Percentiles rank a stretch among this genome's conserved stretches.
These are phyloP conservation scores for Hamamelis virginiana DNA, from an alignment of 164 flowering plant genomes.

Conservation along the genomic window DNA sequence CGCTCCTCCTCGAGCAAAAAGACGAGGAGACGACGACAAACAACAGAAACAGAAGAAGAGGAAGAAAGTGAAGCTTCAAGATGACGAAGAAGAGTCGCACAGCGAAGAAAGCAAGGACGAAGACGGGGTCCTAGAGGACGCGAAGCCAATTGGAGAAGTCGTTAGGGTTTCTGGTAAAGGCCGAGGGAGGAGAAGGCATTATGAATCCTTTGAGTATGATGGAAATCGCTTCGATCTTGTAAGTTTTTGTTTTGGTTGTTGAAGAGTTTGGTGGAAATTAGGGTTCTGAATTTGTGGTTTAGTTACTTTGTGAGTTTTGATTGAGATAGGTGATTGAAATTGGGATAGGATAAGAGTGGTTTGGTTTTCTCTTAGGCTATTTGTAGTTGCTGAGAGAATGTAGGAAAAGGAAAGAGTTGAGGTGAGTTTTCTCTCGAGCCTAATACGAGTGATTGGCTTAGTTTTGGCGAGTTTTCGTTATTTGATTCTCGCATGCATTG, in stretches of 20 bases:
- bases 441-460: no score
- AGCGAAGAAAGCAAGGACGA: constrained; percentile 1
- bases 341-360: neutral
- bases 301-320: neutral
- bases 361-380: neutral
- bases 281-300: neutral
- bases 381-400: neutral
- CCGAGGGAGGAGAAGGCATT: constrained; percentile 8
- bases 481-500: no score
- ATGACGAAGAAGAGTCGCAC: constrained; percentile 15
- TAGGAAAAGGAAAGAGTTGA: neutral
- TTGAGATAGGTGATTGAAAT: neutral
- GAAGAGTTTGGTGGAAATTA: neutral
- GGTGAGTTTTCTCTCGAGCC: no score
- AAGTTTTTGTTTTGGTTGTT: neutral
- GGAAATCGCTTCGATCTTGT: constrained; percentile 9
- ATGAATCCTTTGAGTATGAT: constrained; percentile 5
- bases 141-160: constrained; percentile 6
- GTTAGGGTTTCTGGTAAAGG: constrained; percentile 12
- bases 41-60: constrained; percentile 14
- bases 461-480: no score
- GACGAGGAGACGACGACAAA: constrained; percentile 10
- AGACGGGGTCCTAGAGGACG: constrained; percentile 1
- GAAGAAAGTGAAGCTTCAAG: constrained; percentile 17
- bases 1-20: constrained; percentile 8